Percentiles rank a stretch among this genome's conserved stretches.
Evolutionary conservation across 2,329 filamentous ascomycete genomes (phyloP).

Genomic region (Clonostachys rosea): DNA sequence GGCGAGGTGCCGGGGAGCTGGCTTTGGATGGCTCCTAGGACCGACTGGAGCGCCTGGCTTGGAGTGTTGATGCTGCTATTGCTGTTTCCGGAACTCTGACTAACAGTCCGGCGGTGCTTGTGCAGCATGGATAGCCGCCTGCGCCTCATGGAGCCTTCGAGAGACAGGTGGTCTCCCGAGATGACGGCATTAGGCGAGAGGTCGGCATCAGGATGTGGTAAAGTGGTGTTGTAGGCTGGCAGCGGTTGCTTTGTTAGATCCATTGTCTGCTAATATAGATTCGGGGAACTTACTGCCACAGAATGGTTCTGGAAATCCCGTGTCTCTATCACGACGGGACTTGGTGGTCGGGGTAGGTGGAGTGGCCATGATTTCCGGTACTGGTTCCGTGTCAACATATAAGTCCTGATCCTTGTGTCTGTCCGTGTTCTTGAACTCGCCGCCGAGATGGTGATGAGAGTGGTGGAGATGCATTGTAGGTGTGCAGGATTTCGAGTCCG

Average conservation of each 20-base stretch:
- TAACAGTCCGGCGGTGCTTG: constrained; percentile 41
- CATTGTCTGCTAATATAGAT: background rate
- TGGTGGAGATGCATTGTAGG: too few relatives aligned
- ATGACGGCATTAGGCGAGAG: constrained; percentile 52
- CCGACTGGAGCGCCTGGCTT: constrained; percentile 23
- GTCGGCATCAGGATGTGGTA: constrained; percentile 58
- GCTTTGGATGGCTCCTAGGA: constrained; percentile 19
- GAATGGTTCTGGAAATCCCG: constrained; percentile 48
- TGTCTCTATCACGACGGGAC: constrained; percentile 28
- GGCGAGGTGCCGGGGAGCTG: constrained; percentile 9
- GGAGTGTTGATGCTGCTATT: constrained; percentile 17
- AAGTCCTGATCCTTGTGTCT: too few relatives aligned
- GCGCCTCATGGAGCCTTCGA: constrained; percentile 32
- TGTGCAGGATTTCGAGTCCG: too few relatives aligned
- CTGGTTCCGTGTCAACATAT: too few relatives aligned
- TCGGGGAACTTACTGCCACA: constrained; percentile 30
- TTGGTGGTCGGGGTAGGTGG: constrained; percentile 10
- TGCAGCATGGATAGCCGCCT: constrained; percentile 40
- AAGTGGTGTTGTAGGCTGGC: constrained; percentile 52
- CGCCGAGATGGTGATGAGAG: too few relatives aligned
- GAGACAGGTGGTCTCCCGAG: constrained; percentile 45
- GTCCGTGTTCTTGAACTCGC: too few relatives aligned
- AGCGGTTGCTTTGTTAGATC: background rate
- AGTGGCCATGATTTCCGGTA: constrained; percentile 14
- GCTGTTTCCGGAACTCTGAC: constrained; percentile 23